A percentile compares a stretch with the other conserved stretches of the same genome.
These are phyloP conservation scores for Silene noctiflora DNA, from an alignment of 179 eudicot species.

Conservation along the genomic window DNA sequence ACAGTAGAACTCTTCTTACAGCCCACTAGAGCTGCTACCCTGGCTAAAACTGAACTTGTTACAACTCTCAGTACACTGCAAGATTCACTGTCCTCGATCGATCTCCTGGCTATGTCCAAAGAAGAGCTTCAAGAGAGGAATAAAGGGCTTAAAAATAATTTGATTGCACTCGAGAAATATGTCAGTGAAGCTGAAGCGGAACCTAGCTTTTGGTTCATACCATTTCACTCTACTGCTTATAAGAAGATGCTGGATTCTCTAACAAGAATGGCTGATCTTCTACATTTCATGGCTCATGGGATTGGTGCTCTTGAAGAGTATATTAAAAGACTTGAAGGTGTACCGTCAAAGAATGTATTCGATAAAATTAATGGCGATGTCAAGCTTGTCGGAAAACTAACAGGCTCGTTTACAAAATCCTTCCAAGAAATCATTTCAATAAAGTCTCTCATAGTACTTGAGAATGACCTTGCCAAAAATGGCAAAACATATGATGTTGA, in stretches of 20 bases:
- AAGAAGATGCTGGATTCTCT: conserved; percentile 44
- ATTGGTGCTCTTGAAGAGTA: conserved; percentile 40
- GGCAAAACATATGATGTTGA: conserved; percentile 49
- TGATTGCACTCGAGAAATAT: conserved; percentile 44
- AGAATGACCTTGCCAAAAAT: conserved; percentile 37
- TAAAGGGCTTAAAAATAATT: conserved; percentile 35
- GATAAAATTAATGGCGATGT: conserved; percentile 46
- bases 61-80: conserved; percentile 35
- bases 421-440: conserved; percentile 44
- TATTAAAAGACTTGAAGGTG: conserved; percentile 22
- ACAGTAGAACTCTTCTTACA: conserved; percentile 49
- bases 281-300: conserved; percentile 43
- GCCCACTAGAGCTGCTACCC: conserved; percentile 66
- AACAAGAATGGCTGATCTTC: conserved; percentile 47
- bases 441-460: conserved; percentile 46
- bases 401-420: conserved; percentile 40
- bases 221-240: conserved; percentile 52
- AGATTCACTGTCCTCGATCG: conserved; percentile 27
- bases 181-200: conserved; percentile 67
- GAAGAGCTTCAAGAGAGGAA: conserved; percentile 22
- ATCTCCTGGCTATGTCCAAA: conserved; percentile 19
- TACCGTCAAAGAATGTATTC: conserved; percentile 26
- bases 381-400: conserved; percentile 34
- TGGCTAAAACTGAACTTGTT: conserved; percentile 60
- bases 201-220: conserved; percentile 78